Conservation (phyloP, 148 eudicot genomes). For the Persicaria maculosa region DNA sequence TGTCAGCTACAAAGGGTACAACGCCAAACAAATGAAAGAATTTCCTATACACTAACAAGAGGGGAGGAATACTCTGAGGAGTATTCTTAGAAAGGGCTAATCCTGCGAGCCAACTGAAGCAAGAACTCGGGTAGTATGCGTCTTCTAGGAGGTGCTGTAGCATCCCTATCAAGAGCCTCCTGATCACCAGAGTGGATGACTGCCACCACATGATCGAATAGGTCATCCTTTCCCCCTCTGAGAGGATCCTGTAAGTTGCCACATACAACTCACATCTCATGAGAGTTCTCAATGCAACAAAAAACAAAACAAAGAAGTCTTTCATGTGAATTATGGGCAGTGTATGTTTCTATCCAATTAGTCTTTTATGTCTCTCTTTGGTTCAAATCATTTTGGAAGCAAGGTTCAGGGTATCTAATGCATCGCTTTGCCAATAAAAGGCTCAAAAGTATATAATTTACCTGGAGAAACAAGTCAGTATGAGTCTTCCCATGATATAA, state of each 20-base stretch:
- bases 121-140: conserved; percentile 79
- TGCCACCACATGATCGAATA: conserved; percentile 56
- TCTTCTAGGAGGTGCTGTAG: conserved; percentile 59
- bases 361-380: too few relatives aligned
- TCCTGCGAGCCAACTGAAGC: conserved; percentile 50
- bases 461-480: conserved; percentile 89
- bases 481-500: conserved; percentile 82
- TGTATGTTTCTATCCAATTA: too few relatives aligned
- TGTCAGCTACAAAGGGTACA: background rate
- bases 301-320: too few relatives aligned
- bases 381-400: too few relatives aligned
- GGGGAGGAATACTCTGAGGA: background rate
- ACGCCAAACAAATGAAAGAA: conserved; percentile 12
- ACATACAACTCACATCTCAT: conserved; percentile 1
- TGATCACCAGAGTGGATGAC: conserved; percentile 59
- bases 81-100: conserved; percentile 72
- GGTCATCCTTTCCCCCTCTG: conserved; percentile 84
- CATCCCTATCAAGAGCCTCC: conserved; percentile 79
- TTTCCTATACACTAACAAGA: conserved; percentile 1
- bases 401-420: too few relatives aligned
- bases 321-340: too few relatives aligned
- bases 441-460: conserved; percentile 19
- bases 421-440: too few relatives aligned
- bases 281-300: too few relatives aligned
- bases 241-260: conserved; percentile 58